Evolutionary conservation across 345 rosid species (phyloP).

Genomic region (Brassica juncea): DNA sequence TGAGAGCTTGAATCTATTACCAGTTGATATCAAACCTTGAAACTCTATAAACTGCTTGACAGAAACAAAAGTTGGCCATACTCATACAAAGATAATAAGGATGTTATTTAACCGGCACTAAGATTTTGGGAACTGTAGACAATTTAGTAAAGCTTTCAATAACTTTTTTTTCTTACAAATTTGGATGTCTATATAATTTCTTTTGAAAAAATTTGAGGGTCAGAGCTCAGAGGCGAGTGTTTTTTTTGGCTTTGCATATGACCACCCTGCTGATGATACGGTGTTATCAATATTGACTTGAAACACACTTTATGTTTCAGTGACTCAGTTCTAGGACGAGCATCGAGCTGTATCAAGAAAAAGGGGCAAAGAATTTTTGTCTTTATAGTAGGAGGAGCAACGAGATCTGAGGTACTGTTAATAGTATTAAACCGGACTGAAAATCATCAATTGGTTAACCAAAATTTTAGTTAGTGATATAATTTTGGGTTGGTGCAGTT

Average conservation of each 20-base stretch:
- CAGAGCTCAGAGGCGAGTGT: neutral
- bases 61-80: neutral
- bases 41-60: neutral
- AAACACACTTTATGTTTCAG: constrained; percentile 41
- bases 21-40: neutral
- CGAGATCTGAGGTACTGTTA: constrained; percentile 83
- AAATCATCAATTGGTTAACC: neutral
- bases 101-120: neutral
- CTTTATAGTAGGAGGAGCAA: constrained; percentile 91
- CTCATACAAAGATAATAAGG: neutral
- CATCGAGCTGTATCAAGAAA: constrained; percentile 72
- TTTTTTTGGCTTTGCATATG: neutral
- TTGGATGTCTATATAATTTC: neutral
- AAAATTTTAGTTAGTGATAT: constrained; percentile 1
- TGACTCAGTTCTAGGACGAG: constrained; percentile 73
- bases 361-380: constrained; percentile 85
- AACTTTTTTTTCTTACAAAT: too few relatives aligned
- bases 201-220: neutral
- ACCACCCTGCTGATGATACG: neutral
- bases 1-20: neutral
- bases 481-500: constrained; percentile 50
- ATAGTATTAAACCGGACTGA: neutral
- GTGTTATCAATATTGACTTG: constrained; percentile 3
- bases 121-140: neutral
- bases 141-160: neutral